These are phyloP conservation scores for Sugiyamaella sp. DNA, from an alignment of 1,139 yeast species.

Conservation along the genomic window DNA sequence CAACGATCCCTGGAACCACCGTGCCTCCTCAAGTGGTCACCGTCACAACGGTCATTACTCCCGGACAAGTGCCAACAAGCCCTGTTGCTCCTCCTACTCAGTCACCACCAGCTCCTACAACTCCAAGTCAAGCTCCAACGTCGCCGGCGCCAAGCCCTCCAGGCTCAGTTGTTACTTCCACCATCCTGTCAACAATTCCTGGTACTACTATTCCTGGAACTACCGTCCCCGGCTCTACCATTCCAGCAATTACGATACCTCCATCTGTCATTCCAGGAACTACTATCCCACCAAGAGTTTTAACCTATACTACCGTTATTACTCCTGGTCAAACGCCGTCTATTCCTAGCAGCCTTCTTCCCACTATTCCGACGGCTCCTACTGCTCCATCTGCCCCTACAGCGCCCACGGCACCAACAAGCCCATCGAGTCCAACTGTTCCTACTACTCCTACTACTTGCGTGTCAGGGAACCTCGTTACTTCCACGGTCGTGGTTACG, in stretches of 20 bases:
- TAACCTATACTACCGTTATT: conserved; percentile 17
- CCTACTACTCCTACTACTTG: conserved; percentile 7
- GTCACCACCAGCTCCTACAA: not conserved
- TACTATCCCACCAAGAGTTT: conserved; percentile 25
- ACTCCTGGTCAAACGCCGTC: conserved; percentile 2
- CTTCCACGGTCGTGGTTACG: conserved; percentile 12
- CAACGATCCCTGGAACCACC: conserved; percentile 25
- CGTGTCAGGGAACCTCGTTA: not conserved
- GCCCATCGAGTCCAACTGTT: conserved; percentile 16
- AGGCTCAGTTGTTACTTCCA: not conserved
- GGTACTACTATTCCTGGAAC: conserved; percentile 28
- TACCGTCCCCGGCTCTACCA: conserved; percentile 28
- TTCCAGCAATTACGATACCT: conserved; percentile 23
- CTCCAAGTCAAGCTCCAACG: not conserved
- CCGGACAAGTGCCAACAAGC: not conserved
- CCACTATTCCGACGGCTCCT: not conserved
- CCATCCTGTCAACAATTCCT: conserved; percentile 24
- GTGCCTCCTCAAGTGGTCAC: conserved; percentile 26
- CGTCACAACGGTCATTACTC: conserved; percentile 19
- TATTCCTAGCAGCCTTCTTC: not conserved
- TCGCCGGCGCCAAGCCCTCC: conserved; percentile 20
- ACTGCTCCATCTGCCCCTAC: not conserved
- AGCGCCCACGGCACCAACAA: conserved; percentile 4
- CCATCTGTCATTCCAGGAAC: conserved; percentile 21
- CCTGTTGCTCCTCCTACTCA: not conserved